Evolutionary conservation across 2,329 filamentous ascomycete species (phyloP).

Genomic region (Graphilbum sp.): DNA sequence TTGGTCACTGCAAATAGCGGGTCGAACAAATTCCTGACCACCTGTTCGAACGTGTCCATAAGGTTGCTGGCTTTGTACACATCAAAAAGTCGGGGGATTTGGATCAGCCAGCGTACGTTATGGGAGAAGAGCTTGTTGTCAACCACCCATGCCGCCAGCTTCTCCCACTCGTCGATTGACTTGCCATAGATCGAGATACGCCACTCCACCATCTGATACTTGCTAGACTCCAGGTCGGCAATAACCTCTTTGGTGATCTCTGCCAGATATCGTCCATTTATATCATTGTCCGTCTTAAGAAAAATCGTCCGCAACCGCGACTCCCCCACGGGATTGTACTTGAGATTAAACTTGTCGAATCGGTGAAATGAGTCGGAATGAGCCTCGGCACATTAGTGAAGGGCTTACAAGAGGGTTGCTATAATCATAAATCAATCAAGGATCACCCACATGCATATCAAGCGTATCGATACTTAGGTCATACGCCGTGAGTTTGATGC

Average conservation of each 20-base stretch:
- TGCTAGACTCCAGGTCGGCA: constrained; percentile 90
- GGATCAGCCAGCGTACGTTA: constrained; percentile 93
- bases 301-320: constrained; percentile 95
- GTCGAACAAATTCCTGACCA: constrained; percentile 81
- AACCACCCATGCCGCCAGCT: constrained; percentile 89
- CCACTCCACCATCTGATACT: constrained; percentile 99
- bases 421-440: too few species aligned
- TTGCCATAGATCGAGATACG: constrained; percentile 94
- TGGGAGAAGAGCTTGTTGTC: constrained; percentile 97
- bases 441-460: constrained; percentile 79
- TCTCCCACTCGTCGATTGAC: constrained; percentile 90
- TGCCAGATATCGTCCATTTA: constrained; percentile 85
- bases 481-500: constrained; percentile 93
- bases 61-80: constrained; percentile 82
- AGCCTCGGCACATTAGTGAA: constrained; percentile 33
- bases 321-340: constrained; percentile 95
- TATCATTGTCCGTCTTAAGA: constrained; percentile 95
- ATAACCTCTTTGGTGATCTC: constrained; percentile 99
- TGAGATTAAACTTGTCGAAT: constrained; percentile 98
- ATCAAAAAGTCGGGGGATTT: constrained; percentile 86
- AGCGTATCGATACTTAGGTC: constrained; percentile 96
- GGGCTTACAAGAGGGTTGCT: background rate
- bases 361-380: constrained; percentile 97
- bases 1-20: constrained; percentile 90
- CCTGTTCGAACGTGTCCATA: constrained; percentile 80